phyloP scores from a whole-genome alignment of 1,284 basidiomycete species.

The Austropuccinia psidii region DNA sequence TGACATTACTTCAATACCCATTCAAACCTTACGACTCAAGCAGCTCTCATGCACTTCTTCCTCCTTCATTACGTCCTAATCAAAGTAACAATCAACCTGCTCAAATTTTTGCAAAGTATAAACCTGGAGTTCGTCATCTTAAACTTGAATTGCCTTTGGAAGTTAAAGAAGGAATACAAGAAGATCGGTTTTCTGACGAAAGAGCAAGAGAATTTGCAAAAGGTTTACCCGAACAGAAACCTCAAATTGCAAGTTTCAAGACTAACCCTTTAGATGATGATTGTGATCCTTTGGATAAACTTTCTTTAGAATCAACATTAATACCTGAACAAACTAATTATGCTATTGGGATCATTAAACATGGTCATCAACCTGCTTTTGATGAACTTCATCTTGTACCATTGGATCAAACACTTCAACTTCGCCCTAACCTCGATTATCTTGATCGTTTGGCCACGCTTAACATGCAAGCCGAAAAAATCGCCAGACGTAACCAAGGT shows the following conservation, averaged over 20 bases:
- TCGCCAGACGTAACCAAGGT: slow-evolving; percentile 39
- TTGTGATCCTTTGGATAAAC: slow-evolving; percentile 40
- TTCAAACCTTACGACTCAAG: slow-evolving; percentile 41
- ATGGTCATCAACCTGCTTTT: slow-evolving; percentile 39
- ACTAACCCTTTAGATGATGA: slow-evolving; percentile 10
- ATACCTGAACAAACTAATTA: slow-evolving; percentile 46
- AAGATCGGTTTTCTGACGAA: slow-evolving; percentile 43
- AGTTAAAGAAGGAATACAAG: slow-evolving; percentile 32
- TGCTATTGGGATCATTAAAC: slow-evolving; percentile 43
- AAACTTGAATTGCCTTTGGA: slow-evolving; percentile 44
- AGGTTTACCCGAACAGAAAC: slow-evolving; percentile 40
- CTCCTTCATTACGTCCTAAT: slow-evolving; percentile 42
- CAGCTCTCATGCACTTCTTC: slow-evolving; percentile 42
- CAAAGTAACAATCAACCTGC: background rate
- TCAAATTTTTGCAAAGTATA: slow-evolving; percentile 41
- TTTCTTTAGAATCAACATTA: slow-evolving; percentile 40
- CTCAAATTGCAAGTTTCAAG: slow-evolving; percentile 33
- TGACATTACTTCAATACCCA: slow-evolving; percentile 45
- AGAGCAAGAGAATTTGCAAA: slow-evolving; percentile 41
- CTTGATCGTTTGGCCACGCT: slow-evolving; percentile 42
- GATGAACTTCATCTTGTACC: slow-evolving; percentile 45
- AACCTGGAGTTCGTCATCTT: slow-evolving; percentile 42
- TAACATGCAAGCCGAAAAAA: slow-evolving; percentile 38
- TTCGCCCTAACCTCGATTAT: slow-evolving; percentile 44
- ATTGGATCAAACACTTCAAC: slow-evolving; percentile 44